Base-by-base conservation (phyloP, 148 eudicot species). In the Talinum fruticosum region DNA sequence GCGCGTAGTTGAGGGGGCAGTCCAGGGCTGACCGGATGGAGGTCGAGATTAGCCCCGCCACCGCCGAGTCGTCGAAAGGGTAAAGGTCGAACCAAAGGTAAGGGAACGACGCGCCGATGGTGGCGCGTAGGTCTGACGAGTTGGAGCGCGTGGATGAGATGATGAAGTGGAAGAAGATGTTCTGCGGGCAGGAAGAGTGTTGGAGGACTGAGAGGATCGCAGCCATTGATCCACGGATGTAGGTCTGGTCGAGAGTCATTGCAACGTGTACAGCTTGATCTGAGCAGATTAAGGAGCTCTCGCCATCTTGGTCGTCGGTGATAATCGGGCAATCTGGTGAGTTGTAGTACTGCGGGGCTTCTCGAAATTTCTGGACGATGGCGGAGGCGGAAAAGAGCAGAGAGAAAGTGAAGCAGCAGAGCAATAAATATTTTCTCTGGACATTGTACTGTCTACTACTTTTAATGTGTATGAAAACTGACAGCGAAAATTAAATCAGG, bases 21-120 rank as follows among this genome's bases (percentile, higher is more conserved):
- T 93, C 97, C 15, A 93, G 87, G n/a, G 96, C 98, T 15, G 98
- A 89, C 29, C 98, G 91, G 8, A 93, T 91, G 5, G 98, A 93
- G 62, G 96, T 88, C 23, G 98, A 93, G 67, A 93, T 93, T 0
- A 93, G 82, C 0, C 96, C 82, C 23, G 96, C 49, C 0, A 91
- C 91, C 8, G 86, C 10, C 5, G 84, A 29, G 53, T 83, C 88
- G 30, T 84, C 84, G 71, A 93, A 93, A 0, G 84, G 87, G 86
- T 93, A 93, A 32, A 93, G 69, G 30, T 81, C 74, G 79, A 88
- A 93, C 0, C 69, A 79, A 1, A 93, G 84, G 81, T 90, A 91
- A 0, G 98, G 98, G 71, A 93, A 93, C 3, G 92, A 72, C 34
- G 83, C 0, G 21, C 86, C 18, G 0, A 93, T 74, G 23, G 91